A percentile compares a stretch with the other conserved stretches of the same genome.
Evolutionary conservation across 2,329 filamentous ascomycete species (phyloP).

Genomic region (Geosmithia flava): DNA sequence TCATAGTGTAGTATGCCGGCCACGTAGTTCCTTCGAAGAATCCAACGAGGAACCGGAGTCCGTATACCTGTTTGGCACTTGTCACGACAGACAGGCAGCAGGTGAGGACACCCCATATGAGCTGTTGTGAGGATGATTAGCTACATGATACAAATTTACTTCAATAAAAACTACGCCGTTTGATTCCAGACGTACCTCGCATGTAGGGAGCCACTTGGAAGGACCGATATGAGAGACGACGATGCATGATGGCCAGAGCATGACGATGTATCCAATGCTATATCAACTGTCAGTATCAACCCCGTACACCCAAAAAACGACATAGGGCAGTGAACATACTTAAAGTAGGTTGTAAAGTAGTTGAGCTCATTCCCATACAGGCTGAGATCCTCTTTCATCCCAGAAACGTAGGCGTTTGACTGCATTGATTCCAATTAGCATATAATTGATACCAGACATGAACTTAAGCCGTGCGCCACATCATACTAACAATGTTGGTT

Average conservation of each 20-base stretch:
- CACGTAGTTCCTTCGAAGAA: neutral
- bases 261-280: neutral
- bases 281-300: neutral
- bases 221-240: neutral
- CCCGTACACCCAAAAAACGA: neutral
- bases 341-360: constrained; percentile 35
- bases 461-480: neutral
- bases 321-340: neutral
- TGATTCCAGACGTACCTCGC: neutral
- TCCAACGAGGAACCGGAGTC: neutral
- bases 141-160: too few species aligned
- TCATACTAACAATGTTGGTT: constrained; percentile 8
- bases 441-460: neutral
- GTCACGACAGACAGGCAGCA: neutral
- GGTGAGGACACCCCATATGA: neutral
- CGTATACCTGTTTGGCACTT: neutral
- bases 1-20: neutral
- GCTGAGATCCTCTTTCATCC: constrained; percentile 35
- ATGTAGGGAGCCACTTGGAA: neutral
- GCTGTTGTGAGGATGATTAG: neutral
- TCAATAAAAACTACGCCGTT: too few species aligned
- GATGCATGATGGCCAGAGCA: neutral
- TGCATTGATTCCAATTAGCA: neutral
- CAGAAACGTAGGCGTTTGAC: constrained; percentile 23
- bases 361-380: constrained; percentile 41